phyloP scores from a whole-genome alignment of 2,329 filamentous ascomycete species.

The Verticillium alfalfae region DNA sequence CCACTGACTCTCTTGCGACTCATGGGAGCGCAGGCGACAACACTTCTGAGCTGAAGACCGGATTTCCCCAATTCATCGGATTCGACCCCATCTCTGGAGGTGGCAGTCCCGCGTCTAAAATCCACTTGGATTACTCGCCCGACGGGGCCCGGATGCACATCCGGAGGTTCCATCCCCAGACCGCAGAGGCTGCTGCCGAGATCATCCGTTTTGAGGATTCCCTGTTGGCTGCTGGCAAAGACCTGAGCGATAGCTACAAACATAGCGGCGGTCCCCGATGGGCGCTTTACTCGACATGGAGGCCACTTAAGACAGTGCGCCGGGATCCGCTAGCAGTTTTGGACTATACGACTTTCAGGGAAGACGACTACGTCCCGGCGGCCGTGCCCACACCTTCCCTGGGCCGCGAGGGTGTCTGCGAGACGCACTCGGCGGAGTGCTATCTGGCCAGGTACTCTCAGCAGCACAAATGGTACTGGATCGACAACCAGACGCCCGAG shows the following conservation, averaged over 20 bases:
- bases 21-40: slow-evolving; percentile 1
- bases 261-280: slow-evolving; percentile 9
- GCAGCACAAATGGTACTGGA: background rate
- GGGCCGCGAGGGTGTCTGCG: background rate
- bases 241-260: slow-evolving; percentile 6
- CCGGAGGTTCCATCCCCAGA: slow-evolving; percentile 17
- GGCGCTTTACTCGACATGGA: slow-evolving; percentile 14
- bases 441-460: background rate
- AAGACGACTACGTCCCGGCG: background rate
- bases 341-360: background rate
- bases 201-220: slow-evolving; percentile 16
- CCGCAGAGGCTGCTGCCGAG: slow-evolving; percentile 9
- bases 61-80: slow-evolving; percentile 15
- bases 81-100: slow-evolving; percentile 12
- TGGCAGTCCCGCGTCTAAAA: slow-evolving; percentile 19
- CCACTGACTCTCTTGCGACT: slow-evolving; percentile 6
- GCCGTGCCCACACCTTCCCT: background rate
- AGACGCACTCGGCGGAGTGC: background rate
- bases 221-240: background rate
- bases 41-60: background rate
- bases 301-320: slow-evolving; percentile 7
- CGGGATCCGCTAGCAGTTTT: background rate
- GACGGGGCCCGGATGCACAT: slow-evolving; percentile 18
- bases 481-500: background rate
- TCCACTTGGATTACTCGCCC: slow-evolving; percentile 21